Evolutionary conservation across 257 asterid species (phyloP).

Genomic region (Phtheirospermum japonicum): DNA sequence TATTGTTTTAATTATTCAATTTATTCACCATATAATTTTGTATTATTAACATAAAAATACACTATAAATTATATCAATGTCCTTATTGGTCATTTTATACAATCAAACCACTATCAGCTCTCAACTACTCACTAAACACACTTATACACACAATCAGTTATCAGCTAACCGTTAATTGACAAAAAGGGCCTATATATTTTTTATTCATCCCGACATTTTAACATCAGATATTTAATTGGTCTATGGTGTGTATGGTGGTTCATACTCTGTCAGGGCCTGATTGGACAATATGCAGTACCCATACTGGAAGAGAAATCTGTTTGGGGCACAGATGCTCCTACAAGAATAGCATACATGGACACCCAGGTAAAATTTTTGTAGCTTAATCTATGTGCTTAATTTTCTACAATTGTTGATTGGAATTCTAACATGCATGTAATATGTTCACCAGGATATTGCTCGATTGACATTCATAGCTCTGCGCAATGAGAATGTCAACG

Average conservation of each 20-base stretch:
- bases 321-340: constrained; percentile 99
- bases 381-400: constrained; percentile 9
- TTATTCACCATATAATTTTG: no score
- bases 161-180: no score
- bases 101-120: no score
- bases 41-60: no score
- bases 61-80: no score
- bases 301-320: constrained; percentile 93
- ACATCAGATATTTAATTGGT: constrained; percentile 28
- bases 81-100: no score
- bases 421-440: constrained; percentile 17
- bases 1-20: no score
- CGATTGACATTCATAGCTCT: constrained; percentile 89
- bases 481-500: constrained; percentile 77
- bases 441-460: constrained; percentile 75
- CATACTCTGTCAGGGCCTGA: constrained; percentile 62
- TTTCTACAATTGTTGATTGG: constrained; percentile 16
- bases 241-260: constrained; percentile 24
- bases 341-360: constrained; percentile 97
- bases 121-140: no score
- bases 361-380: constrained; percentile 61
- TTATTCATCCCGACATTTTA: constrained; percentile 7
- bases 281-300: constrained; percentile 99
- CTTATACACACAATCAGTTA: no score
- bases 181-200: no score